Base-by-base conservation (phyloP, 495 filamentous ascomycete species). In the Podospora australis region DNA sequence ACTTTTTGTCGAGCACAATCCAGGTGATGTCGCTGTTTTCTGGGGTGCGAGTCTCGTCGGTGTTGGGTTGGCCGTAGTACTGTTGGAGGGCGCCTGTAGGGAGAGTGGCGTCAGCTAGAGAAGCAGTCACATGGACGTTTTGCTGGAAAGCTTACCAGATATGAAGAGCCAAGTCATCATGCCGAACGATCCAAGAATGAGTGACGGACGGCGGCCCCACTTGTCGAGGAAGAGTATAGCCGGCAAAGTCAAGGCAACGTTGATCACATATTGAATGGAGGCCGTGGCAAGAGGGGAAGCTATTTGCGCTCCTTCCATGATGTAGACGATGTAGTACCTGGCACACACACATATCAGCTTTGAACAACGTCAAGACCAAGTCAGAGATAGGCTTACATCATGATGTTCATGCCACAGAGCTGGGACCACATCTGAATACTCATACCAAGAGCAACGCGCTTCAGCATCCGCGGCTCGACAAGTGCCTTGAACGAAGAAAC, bases 261-360 rank as follows among this genome's bases (percentile, higher is more conserved):
- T 87, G 63, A 90, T 80, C 43, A 88, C 78, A 60, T 89, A 90
- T 54, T 88, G 85, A 43, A 90, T 83, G 0, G 81, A 83, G 3
- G 86, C 78, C 2, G 83, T 82, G 22, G 86, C 70, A 8, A 88
- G 74, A 2, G 82, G 78, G 7, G 82, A 77, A 22, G 73, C 71
- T 35, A 84, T 78, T 44, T 78, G 76, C 6, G 81, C 80, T 28
- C 72, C 76, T 54, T 85, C 71, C 80, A 90, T 86, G 60, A 89
- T 84, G 59, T 88, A 83, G 17, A 81, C 78, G 42, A 86, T 84
- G 57, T 85, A 89, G 67, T 82, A 82, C 75, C 78, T 76, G 46
- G 21, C 11, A 9, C 20, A n/a, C 41, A 40, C 2, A 13, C 9
- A 23, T 21, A 39, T 52, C 7, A 49, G 35, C 13, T 1, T 3